Base-by-base conservation (phyloP, 176 grass and related monocot genomes). In the Triticum urartu region DNA sequence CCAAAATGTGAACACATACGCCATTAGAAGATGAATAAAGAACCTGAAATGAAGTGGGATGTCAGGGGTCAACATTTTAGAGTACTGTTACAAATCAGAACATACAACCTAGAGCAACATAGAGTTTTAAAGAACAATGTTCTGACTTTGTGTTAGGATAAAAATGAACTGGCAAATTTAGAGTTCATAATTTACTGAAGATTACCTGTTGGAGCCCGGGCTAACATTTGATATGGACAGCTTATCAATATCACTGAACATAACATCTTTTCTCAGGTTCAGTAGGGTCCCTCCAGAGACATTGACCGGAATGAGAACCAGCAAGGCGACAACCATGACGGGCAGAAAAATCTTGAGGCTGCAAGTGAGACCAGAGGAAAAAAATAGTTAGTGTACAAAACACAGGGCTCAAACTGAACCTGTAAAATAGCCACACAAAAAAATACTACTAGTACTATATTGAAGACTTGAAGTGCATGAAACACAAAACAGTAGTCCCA, bases 201-300 rank as follows among this genome's bases (percentile, higher is more conserved):
- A 17, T 89, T 90, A 98, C 96, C 96, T 95, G 64, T 94, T 88
- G 66, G 96, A 98, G 75, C 93, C 92, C 14, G 91, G 88, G 91
- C 56, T 98, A 56, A 98, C 92, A 91, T 95, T 95, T 85, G 93
- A 98, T 88, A 98, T 98, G 17, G 96, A 98, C 75, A 98, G 93
- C 68, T 98, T 95, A 82, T 98, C 96, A 48, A 98, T 95, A 82
- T 95, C 88, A 64, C 88, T 95, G 58, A 88, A 98, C 56, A 95
- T 50, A 18, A 98, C 80, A 61, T 95, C 86, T 74, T 95, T 95
- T 83, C 67, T 88, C 45, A 98, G 71, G 84, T 39, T 81, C 26
- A 94, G 68, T 88, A 98, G 78, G 70, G 93, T 98, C 14, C 96
- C 92, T 6, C 96, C 93, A 77, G 93, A 95, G 69, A 98, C 88